Percentiles rank a stretch among this genome's conserved stretches.
These are phyloP conservation scores for Candida corydali DNA, from an alignment of 805 yeast genomes.

Conservation along the genomic window DNA sequence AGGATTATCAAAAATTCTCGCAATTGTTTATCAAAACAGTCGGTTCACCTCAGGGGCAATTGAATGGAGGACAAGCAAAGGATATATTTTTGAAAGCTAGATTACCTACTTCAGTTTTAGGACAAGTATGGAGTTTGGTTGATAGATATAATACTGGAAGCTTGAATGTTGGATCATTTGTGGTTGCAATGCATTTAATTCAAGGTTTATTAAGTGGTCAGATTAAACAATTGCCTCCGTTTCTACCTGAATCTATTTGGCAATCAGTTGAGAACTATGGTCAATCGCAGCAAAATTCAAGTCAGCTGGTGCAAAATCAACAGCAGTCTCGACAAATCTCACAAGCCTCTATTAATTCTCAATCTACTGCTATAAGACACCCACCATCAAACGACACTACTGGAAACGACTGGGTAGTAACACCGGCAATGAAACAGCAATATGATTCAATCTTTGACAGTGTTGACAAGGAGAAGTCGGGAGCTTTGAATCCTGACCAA, in stretches of 20 bases:
- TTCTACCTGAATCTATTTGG: conserved; percentile 39
- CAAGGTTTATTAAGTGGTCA: conserved; percentile 72
- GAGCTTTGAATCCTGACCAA: conserved; percentile 67
- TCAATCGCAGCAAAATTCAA: conserved; percentile 5
- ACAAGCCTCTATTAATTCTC: conserved; percentile 28
- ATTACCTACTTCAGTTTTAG: conserved; percentile 70
- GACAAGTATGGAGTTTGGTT: conserved; percentile 85
- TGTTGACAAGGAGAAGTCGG: conserved; percentile 62
- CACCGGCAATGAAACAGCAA: conserved; percentile 67
- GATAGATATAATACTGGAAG: conserved; percentile 74
- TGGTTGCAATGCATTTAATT: conserved; percentile 92
- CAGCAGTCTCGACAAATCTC: conserved; percentile 24
- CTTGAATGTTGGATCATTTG: conserved; percentile 69
- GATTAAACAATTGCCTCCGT: conserved; percentile 51
- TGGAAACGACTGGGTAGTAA: conserved; percentile 58
- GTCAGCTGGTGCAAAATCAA: conserved; percentile 14
- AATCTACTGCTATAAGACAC: conserved; percentile 32
- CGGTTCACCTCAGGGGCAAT: conserved; percentile 49
- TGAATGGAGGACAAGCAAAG: conserved; percentile 78
- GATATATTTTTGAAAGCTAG: conserved; percentile 86
- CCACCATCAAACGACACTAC: conserved; percentile 13
- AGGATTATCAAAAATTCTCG: conserved; percentile 62
- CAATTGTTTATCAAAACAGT: conserved; percentile 67
- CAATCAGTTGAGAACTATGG: conserved; percentile 23
- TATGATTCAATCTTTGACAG: conserved; percentile 77